Base-by-base conservation (phyloP, 2,329 filamentous ascomycete genomes). In the Anthostomella pinea region DNA sequence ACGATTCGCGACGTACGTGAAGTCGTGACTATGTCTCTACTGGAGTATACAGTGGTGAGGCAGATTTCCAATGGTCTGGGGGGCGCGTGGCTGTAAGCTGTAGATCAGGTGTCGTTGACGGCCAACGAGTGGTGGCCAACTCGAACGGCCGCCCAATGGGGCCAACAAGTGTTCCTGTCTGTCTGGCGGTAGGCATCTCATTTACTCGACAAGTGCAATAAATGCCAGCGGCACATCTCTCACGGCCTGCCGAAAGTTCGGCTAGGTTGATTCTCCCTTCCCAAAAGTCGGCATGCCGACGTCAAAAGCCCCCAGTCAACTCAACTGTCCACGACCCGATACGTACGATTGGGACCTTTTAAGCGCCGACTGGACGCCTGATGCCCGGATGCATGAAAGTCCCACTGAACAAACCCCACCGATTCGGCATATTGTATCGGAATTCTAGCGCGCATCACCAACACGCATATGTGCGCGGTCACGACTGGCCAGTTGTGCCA, bases 191-290 rank as follows among this genome's bases (percentile, higher is more conserved):
- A n/a, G n/a, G n/a, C n/a, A n/a, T n/a, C n/a, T n/a, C n/a, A n/a
- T n/a, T n/a, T n/a, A n/a, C n/a, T n/a, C n/a, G n/a, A n/a, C n/a
- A n/a, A n/a, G n/a, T n/a, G n/a, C n/a, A n/a, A n/a, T n/a, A n/a
- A n/a, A n/a, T n/a, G n/a, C n/a, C n/a, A n/a, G n/a, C n/a, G n/a
- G n/a, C n/a, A n/a, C n/a, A n/a, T n/a, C 41, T 30, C 38, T 24
- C 16, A 21, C 30, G 39, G 36, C 27, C 23, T 35, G 20, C 36
- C 43, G 43, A 43, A 30, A 26, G 9, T 17, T 40, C 37, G 30
- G 33, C n/a, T 16, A 25, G 5, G 9, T 25, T 11, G 9, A 25
- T 13, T 11, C 4, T 11, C 23, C 14, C 14, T 25, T 25, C 10
- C 4, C 23, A 25, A 25, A 11, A 25, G 23, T 25, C 23, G 23